phyloP scores from a whole-genome alignment of 1,284 basidiomycete genomes.

The Trametes pubescens region DNA sequence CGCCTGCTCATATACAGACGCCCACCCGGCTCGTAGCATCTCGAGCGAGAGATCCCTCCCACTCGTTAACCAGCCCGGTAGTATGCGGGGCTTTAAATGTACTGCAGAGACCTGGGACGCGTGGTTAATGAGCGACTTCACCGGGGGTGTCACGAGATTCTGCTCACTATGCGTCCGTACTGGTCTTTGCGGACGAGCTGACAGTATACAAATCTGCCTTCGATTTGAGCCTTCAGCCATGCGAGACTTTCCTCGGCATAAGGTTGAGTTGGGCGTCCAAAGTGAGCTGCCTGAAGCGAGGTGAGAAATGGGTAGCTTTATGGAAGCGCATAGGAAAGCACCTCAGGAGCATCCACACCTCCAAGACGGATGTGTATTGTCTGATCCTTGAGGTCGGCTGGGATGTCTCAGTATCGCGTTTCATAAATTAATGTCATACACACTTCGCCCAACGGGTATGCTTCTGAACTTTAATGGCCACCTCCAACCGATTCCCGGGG shows the following conservation, averaged over 20 bases:
- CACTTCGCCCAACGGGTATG: slow-evolving; percentile 55
- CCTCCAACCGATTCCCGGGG: slow-evolving; percentile 75
- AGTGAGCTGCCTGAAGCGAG: slow-evolving; percentile 68
- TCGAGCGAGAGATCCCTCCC: slow-evolving; percentile 72
- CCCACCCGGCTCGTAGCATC: slow-evolving; percentile 84
- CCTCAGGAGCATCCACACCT: slow-evolving; percentile 92
- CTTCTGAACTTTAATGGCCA: slow-evolving; percentile 75
- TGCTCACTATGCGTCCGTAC: slow-evolving; percentile 78
- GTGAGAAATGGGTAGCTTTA: background rate
- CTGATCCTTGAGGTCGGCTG: slow-evolving; percentile 72
- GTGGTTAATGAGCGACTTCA: background rate
- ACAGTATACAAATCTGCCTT: slow-evolving; percentile 69
- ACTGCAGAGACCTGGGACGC: slow-evolving; percentile 71
- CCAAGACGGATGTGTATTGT: slow-evolving; percentile 88
- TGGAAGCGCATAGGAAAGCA: slow-evolving; percentile 37
- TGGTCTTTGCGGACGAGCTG: slow-evolving; percentile 82
- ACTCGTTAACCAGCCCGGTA: slow-evolving; percentile 56
- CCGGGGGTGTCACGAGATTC: slow-evolving; percentile 1
- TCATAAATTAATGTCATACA: background rate
- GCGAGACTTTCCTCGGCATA: slow-evolving; percentile 73
- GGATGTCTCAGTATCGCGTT: background rate
- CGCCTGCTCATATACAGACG: slow-evolving; percentile 74
- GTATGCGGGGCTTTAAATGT: slow-evolving; percentile 53
- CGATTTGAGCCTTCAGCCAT: slow-evolving; percentile 71
- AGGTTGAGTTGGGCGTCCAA: slow-evolving; percentile 80